Evolutionary conservation across 2,329 filamentous ascomycete genomes (phyloP), one percentile per base, ranked within the genome.

Genomic region (Botryosphaeria dothidea): DNA sequence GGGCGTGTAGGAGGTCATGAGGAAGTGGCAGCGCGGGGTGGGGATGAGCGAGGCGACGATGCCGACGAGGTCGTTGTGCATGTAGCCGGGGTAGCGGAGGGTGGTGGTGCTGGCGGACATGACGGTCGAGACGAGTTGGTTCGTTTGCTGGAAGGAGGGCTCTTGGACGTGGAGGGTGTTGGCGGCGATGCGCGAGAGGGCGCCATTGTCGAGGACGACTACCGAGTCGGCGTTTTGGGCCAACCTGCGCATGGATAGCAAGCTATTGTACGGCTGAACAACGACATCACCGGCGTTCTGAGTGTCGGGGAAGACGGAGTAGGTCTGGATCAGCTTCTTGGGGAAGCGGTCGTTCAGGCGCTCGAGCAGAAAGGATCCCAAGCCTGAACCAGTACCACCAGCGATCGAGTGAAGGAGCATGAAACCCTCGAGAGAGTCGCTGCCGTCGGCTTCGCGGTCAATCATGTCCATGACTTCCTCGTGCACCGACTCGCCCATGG

Each of bases 401-500:
- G 95, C 96, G 74, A 99, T 99, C 3, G 95, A 98, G 78, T 99
- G 95, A 68, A 99, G 85, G 79, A 99, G 88, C 95, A 99, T 99
- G 82, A 99, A 99, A 43, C 95, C 95, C 87, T 99, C 95, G 3
- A 99, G 85, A 61, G 93, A 97, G 79, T 99, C 95, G 76, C 94
- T 98, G 34, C 96, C 96, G 78, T 99, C 95, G 17, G 96, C 95
- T 78, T 99, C 95, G 67, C 95, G 90, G 76, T 99, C 95, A 73
- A 99, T 97, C 93, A 99, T 99, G 77, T 99, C 96, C 85, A 99
- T 92, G 64, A 99, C 92, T 77, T 99, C 95, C 78, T 99, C 95
- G 71, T 94, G 92, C 21, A 99, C 92, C 49, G 86, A 84, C 77
- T 97, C 93, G 70, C 93, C 95, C 62, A 92, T 93, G 70, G 95